phyloP scores from a whole-genome alignment of 352 stramenopile species.

The Globisporangium megalacanthum region DNA sequence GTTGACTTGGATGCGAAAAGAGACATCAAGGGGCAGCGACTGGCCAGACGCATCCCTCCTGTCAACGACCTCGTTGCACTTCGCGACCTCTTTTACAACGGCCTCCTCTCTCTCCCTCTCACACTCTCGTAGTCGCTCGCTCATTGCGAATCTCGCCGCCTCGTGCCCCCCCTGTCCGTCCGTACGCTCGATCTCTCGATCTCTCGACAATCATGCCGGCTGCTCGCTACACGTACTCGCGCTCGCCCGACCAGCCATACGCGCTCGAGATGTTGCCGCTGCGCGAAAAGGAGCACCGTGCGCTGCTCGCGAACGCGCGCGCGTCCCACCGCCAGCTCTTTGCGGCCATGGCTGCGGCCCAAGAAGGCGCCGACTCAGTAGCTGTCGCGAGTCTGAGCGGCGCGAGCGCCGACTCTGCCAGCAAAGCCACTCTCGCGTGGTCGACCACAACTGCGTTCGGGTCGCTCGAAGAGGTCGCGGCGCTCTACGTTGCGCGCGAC shows the following conservation, averaged over 20 bases:
- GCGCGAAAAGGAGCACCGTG: conserved; percentile 21
- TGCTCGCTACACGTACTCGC: conserved; percentile 32
- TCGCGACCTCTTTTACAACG: background rate
- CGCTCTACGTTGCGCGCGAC: conserved; percentile 43
- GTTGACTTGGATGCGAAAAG: no score
- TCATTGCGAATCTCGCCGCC: background rate
- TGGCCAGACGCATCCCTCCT: no score
- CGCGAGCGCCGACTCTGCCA: conserved; percentile 9
- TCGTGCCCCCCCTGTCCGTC: background rate
- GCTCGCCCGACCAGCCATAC: conserved; percentile 42
- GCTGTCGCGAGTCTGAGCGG: conserved; percentile 20
- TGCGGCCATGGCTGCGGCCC: conserved; percentile 25
- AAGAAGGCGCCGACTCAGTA: conserved; percentile 27
- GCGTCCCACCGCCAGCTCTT: conserved; percentile 33
- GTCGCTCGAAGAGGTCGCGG: conserved; percentile 55
- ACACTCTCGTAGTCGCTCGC: background rate
- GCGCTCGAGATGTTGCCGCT: conserved; percentile 40
- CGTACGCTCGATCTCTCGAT: background rate
- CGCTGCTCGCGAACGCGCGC: conserved; percentile 25
- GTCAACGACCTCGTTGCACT: no score
- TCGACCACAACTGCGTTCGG: conserved; percentile 44
- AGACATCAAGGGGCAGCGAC: no score
- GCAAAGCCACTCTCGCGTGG: conserved; percentile 56
- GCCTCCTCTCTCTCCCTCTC: background rate
- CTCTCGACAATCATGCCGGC: background rate